A percentile compares a stretch with the other conserved stretches of the same genome.
Evolutionary conservation across 345 rosid species (phyloP).

Genomic region (Sapria himalayana): DNA sequence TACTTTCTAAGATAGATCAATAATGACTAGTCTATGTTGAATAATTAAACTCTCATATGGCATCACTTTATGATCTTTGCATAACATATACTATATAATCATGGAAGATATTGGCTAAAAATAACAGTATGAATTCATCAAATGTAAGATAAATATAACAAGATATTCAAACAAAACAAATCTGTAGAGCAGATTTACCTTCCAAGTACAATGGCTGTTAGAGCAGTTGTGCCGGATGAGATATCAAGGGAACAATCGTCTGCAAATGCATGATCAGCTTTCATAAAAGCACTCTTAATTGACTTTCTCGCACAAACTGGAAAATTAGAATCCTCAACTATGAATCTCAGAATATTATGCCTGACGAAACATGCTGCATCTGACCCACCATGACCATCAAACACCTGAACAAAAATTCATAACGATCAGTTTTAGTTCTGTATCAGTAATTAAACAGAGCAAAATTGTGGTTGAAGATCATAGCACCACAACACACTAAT

Average conservation of each 20-base stretch:
- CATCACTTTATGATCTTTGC: too few relatives aligned
- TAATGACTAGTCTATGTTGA: too few relatives aligned
- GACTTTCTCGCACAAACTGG: constrained; percentile 62
- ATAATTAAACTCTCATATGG: too few relatives aligned
- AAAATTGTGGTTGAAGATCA: too few relatives aligned
- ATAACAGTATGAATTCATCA: too few relatives aligned
- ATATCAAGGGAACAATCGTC: constrained; percentile 70
- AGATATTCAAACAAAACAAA: not conserved
- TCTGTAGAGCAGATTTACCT: constrained; percentile 24
- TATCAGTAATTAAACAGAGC: too few relatives aligned
- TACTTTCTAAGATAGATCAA: too few relatives aligned
- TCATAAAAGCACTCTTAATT: constrained; percentile 52
- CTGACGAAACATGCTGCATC: constrained; percentile 78
- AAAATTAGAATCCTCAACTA: constrained; percentile 64
- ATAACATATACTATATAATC: too few relatives aligned
- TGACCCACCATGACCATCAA: constrained; percentile 95
- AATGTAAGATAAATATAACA: too few relatives aligned
- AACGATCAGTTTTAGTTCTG: constrained; percentile 10
- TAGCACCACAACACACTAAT: too few relatives aligned
- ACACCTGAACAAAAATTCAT: constrained; percentile 31
- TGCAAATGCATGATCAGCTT: constrained; percentile 84
- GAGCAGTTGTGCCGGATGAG: constrained; percentile 89
- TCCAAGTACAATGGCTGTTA: constrained; percentile 58
- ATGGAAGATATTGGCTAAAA: too few relatives aligned
- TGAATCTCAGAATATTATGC: constrained; percentile 46